Evolutionary conservation across 176 grass and related monocot species (phyloP).

Genomic region (Ensete glaucum): DNA sequence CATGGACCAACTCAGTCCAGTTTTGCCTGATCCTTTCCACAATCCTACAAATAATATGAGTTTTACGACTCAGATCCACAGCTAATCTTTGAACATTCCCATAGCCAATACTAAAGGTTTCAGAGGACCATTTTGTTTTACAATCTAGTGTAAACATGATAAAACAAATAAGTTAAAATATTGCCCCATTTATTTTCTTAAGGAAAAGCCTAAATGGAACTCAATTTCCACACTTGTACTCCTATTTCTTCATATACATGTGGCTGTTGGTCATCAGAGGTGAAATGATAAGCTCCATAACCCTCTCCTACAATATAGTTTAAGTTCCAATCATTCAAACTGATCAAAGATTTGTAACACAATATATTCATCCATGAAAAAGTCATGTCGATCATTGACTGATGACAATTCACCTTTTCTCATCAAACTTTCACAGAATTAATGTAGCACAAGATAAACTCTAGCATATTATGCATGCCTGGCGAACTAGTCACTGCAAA

Average conservation of each 20-base stretch:
- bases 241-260: background rate
- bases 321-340: background rate
- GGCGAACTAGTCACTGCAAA: too few relatives aligned
- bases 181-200: background rate
- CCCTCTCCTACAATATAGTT: background rate
- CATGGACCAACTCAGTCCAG: background rate
- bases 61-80: background rate
- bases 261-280: background rate
- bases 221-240: background rate
- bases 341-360: background rate
- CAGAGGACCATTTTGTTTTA: background rate
- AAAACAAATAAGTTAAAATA: background rate
- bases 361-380: background rate
- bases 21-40: background rate
- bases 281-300: background rate
- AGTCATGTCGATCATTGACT: background rate
- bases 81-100: background rate
- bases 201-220: background rate
- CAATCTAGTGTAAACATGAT: background rate
- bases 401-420: background rate
- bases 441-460: too few relatives aligned
- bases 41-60: background rate
- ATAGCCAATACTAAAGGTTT: background rate
- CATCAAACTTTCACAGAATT: too few relatives aligned
- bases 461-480: too few relatives aligned